phyloP scores from a whole-genome alignment of 345 rosid genomes.

The Populus alba region DNA sequence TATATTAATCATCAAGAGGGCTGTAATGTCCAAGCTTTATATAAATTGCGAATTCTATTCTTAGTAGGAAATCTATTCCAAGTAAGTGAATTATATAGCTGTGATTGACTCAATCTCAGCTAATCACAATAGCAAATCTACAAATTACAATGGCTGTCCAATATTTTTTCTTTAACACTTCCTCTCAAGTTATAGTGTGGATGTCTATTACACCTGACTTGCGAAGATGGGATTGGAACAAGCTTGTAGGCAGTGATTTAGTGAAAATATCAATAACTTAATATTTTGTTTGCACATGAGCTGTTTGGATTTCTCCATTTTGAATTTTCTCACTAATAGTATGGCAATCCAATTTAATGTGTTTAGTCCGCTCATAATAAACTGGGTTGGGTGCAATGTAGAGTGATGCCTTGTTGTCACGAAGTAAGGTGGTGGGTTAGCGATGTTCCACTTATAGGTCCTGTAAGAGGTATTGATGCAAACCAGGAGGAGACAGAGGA shows the following conservation, averaged over 20 bases:
- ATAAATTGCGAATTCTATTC: too few species aligned
- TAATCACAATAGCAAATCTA: too few species aligned
- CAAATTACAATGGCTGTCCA: too few species aligned
- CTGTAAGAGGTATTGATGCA: not conserved
- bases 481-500: too few species aligned
- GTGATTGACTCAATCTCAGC: too few species aligned
- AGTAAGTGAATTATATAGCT: too few species aligned
- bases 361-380: not conserved
- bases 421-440: not conserved
- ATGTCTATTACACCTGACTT: not conserved
- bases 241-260: accelerated
- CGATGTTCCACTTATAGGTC: not conserved
- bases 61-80: too few species aligned
- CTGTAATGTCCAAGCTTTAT: too few species aligned
- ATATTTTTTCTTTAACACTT: too few species aligned
- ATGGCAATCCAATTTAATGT: not conserved
- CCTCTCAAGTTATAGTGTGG: not conserved
- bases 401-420: not conserved
- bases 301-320: not conserved
- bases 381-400: not conserved
- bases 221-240: not conserved
- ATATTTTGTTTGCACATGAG: not conserved
- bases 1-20: too few species aligned
- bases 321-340: not conserved
- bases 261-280: not conserved